Base-by-base conservation (phyloP, 148 eudicot genomes). In the Camellia japonica region DNA sequence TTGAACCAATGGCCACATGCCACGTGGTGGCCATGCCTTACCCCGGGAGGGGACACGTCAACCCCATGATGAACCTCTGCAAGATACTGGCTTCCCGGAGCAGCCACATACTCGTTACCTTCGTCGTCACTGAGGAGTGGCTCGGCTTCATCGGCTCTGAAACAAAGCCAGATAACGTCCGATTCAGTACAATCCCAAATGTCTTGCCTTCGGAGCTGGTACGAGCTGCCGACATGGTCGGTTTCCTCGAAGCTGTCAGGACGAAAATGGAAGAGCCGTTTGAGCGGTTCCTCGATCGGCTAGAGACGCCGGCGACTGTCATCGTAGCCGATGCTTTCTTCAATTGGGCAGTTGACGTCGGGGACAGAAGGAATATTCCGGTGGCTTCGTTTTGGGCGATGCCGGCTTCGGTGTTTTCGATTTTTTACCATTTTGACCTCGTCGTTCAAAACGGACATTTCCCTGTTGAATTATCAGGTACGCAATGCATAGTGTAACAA, bases 321-420 rank as follows among this genome's bases (percentile, higher is more conserved):
- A 76, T 86, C 15, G 46, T 84, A 13, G 83, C 86, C 3, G 89
- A 87, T 63, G 71, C 65, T 71, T 79, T 73, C 43, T 2, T 82
- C 10, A 64, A 69, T 4, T 87, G 89, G 87, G 83, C 73, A 23
- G 77, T 82, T 11, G 80, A 76, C 30, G 79, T 87, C 51, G 87
- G 86, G 3, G 69, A 10, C 9, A 71, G 68, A 23, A 68, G 85
- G 46, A 71, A 59, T 56, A 73, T 82, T 56, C 83, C 84, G 8
- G 80, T 86, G 81, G 89, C 84, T 62, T 81, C 80, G 15, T 56
- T 86, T 38, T 81, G 82, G 82, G 70, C 89, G 7, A 65, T 77
- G 78, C 70, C 82, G 46, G 86, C 78, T 0, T 42, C 82, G 43
- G 75, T 82, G 14, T 84, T 81, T 60, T 76, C 82, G 5, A 38